phyloP scores from a whole-genome alignment of 345 rosid species.

The Arabidopsis thaliana region TAIR10.1 NC_003070.9:27545501-27546000 shows the following conservation, averaged over 20 bases:
- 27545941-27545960: conserved; percentile 96
- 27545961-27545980: conserved; percentile 79
- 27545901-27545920: conserved; percentile 93
- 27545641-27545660: conserved; percentile 96
- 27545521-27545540: conserved; percentile 91
- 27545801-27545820: conserved; percentile 93
- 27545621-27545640: conserved; percentile 83
- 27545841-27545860: conserved; percentile 72
- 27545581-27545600: conserved; percentile 91
- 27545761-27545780: conserved; percentile 73
- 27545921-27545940: conserved; percentile 93
- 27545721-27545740: conserved; percentile 89
- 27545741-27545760: conserved; percentile 98
- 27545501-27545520: conserved; percentile 96
- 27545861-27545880: conserved; percentile 80
- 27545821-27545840: conserved; percentile 89
- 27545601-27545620: conserved; percentile 95
- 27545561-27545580: conserved; percentile 68
- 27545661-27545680: conserved; percentile 89
- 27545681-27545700: conserved; percentile 71
- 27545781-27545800: conserved; percentile 88
- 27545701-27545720: conserved; percentile 94
- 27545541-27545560: conserved; percentile 91
- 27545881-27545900: conserved; percentile 95
- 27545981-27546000: conserved; percentile 68